Evolutionary conservation across 73 alveolate genomes (phyloP).

Genomic region (Paramecium octaurelia): DNA sequence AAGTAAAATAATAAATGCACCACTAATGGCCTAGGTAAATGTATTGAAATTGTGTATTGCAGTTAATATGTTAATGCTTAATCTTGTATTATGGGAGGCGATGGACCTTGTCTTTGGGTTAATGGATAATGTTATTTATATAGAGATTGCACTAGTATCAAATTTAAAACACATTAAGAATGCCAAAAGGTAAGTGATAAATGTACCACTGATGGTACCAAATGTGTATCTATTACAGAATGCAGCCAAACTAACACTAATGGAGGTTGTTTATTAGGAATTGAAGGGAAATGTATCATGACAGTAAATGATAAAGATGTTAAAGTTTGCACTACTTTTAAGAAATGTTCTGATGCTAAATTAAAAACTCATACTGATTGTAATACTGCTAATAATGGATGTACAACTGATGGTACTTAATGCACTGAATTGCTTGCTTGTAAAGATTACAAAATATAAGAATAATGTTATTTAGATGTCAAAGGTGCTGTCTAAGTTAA

Average conservation of each 20-base stretch:
- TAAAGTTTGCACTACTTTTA: not conserved
- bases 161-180: not conserved
- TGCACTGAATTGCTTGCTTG: not conserved
- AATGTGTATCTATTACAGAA: not conserved
- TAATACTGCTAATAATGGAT: not conserved
- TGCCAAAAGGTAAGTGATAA: not conserved
- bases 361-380: not conserved
- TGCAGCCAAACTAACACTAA: not conserved
- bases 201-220: constrained; percentile 21
- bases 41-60: not conserved
- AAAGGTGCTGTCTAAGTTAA: not conserved
- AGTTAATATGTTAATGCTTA: not conserved
- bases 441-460: not conserved
- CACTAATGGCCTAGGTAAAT: not conserved
- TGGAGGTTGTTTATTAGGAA: not conserved
- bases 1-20: not conserved
- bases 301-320: not conserved
- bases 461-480: not conserved
- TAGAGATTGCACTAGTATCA: not conserved
- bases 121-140: not conserved
- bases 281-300: not conserved
- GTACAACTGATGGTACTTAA: not conserved
- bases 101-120: constrained; percentile 19
- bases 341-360: not conserved
- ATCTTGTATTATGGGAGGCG: not conserved